phyloP scores from a whole-genome alignment of 495 filamentous ascomycete genomes.

The Articulospora tetracladia region DNA sequence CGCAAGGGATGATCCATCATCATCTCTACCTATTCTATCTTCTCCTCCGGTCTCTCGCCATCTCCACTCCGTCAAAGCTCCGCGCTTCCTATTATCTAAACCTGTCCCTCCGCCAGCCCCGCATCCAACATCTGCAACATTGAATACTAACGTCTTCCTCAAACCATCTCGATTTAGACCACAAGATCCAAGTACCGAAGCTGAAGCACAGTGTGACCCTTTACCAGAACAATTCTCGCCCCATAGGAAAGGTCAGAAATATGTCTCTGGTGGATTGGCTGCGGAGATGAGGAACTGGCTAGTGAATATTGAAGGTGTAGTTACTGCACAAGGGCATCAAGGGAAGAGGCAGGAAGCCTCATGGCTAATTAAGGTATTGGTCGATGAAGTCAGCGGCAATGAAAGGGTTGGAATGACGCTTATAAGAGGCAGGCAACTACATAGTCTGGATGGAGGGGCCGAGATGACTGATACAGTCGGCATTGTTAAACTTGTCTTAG shows the following conservation, averaged over 20 bases:
- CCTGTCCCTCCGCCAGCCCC: conserved; percentile 11
- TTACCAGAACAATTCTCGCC: conserved; percentile 29
- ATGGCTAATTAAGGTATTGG: conserved; percentile 19
- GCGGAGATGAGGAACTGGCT: conserved; percentile 24
- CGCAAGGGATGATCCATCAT: conserved; percentile 4
- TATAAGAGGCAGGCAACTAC: conserved; percentile 21
- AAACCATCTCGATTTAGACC: conserved; percentile 27
- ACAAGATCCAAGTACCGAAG: conserved; percentile 3
- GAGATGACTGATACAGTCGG: conserved; percentile 10
- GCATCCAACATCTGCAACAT: background rate
- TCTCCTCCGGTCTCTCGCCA: conserved; percentile 18
- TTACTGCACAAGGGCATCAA: conserved; percentile 2
- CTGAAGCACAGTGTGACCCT: conserved; percentile 15
- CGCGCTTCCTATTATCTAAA: conserved; percentile 18
- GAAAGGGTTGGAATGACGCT: conserved; percentile 18
- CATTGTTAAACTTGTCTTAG: conserved; percentile 21
- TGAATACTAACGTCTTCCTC: conserved; percentile 13
- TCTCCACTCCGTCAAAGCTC: conserved; percentile 9
- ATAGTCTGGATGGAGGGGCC: background rate
- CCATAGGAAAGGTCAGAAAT: conserved; percentile 26
- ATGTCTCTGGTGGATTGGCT: conserved; percentile 24
- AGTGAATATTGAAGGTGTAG: conserved; percentile 20
- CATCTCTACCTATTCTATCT: conserved; percentile 19
- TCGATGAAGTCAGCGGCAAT: conserved; percentile 23
- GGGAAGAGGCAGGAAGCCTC: conserved; percentile 4